Base-by-base conservation (phyloP, 805 yeast species). In the Cyberlindnera mycetangii region DNA sequence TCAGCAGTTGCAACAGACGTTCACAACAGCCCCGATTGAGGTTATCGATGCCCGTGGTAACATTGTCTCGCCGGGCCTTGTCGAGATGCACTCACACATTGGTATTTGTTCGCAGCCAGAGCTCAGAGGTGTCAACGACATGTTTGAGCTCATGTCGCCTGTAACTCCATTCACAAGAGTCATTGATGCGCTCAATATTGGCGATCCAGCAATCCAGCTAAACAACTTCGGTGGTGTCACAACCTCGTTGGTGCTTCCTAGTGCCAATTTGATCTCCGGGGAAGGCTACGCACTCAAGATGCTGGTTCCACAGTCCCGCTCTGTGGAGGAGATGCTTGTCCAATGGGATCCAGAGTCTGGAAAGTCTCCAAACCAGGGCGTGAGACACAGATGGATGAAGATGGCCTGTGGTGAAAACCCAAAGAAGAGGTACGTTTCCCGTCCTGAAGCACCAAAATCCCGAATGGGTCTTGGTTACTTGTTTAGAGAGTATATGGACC, bases 401-500 rank as follows among this genome's bases (percentile, higher is more conserved):
- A 43, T 43, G 46, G 41, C 46, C 5, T 43, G 46, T 37, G 46
- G 46, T 17, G 46, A 43, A 16, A 43, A 43, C 16, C 46, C 46
- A 19, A 43, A 38, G 39, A 43, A 43, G 32, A 20, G 46, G 7
- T 43, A 37, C 27, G 42, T 33, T 20, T 25, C 18, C 15, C 32
- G 46, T 25, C 46, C 46, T 10, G 46, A 43, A 20, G 46, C 46
- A 9, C 46, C 46, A 37, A 43, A 43, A 25, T 37, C 46, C 20
- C 32, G 46, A 37, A 43, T 43, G 46, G 46, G 46, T 2, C 37
- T 43, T 17, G 46, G 46, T 1, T 43, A 37, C 25, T 20, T 43
- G 24, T 43, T 43, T 39, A 32, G 46, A 43, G 36, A 35, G 32
- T 43, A 43, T 35, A 43, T 43, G 46, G 35, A 43, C 20, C 35